Percentiles rank a stretch among this genome's conserved stretches.
These are phyloP conservation scores for Mortierella claussenii DNA, from an alignment of 192 early-diverging fungal species.

Conservation along the genomic window DNA sequence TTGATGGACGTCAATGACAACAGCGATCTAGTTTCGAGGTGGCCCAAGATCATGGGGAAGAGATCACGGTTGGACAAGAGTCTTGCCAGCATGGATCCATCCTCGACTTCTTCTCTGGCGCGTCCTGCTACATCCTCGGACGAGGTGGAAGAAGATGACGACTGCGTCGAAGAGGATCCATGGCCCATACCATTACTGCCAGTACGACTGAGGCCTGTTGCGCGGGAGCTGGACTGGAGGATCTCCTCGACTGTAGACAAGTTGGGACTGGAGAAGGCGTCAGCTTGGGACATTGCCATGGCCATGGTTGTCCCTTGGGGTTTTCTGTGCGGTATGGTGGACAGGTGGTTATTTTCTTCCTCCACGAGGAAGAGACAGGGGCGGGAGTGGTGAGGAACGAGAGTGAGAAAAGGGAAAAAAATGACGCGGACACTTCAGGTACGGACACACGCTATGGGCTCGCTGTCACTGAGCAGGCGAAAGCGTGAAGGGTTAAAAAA, in stretches of 20 bases:
- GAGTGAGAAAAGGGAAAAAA: not conserved
- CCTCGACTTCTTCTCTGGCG: conserved; percentile 5
- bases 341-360: not conserved
- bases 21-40: conserved; percentile 36
- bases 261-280: conserved; percentile 27
- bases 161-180: not conserved
- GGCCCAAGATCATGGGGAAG: conserved; percentile 28
- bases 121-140: not conserved
- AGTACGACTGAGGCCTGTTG: not conserved
- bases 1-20: conserved; percentile 22
- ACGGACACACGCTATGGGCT: too few relatives aligned
- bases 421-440: too few relatives aligned
- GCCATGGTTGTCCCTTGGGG: conserved; percentile 20
- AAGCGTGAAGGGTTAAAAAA: too few relatives aligned
- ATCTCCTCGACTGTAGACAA: conserved; percentile 3
- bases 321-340: not conserved
- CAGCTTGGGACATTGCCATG: conserved; percentile 33
- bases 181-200: not conserved
- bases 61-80: conserved; percentile 24
- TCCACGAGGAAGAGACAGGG: not conserved
- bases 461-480: too few relatives aligned
- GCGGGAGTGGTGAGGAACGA: not conserved
- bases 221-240: not conserved
- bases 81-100: conserved; percentile 19
- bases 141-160: conserved; percentile 20